Percentiles rank a stretch among this genome's conserved stretches.
Evolutionary conservation across 305 asterid species (phyloP).

Genomic region (Solanum aculeatissimum): DNA sequence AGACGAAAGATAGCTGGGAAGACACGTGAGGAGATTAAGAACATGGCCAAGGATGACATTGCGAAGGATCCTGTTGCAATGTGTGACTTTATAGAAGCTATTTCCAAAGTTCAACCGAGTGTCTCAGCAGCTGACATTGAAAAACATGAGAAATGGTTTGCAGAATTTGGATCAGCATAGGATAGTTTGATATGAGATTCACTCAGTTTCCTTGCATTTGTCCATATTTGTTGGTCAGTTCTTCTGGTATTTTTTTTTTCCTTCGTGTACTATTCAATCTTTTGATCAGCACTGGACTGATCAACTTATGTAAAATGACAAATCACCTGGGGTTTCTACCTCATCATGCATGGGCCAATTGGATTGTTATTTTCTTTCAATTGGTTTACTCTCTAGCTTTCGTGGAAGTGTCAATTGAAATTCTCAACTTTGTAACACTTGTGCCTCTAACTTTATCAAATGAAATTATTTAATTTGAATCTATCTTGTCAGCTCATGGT

Average conservation of each 20-base stretch:
- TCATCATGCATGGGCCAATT: not conserved
- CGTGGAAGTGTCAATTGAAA: not conserved
- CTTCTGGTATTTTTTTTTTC: not conserved
- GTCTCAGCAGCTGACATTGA: conserved; percentile 93
- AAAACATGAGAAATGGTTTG: conserved; percentile 88
- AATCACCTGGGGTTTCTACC: not conserved
- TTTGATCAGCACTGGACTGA: not conserved
- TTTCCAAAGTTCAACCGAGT: conserved; percentile 87
- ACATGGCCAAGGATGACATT: conserved; percentile 90
- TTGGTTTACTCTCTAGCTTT: not conserved
- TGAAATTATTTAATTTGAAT: not conserved
- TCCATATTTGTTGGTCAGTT: not conserved
- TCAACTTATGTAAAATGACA: not conserved
- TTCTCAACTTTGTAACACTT: not conserved
- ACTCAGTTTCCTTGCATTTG: not conserved
- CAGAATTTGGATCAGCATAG: conserved; percentile 90
- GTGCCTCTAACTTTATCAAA: not conserved
- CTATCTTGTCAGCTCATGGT: not conserved
- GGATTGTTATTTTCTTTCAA: not conserved
- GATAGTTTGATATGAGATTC: not conserved
- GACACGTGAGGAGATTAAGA: conserved; percentile 92
- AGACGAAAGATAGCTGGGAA: conserved; percentile 93
- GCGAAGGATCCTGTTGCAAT: conserved; percentile 87
- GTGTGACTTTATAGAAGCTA: conserved; percentile 88
- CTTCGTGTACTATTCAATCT: not conserved